Conservation (phyloP, 1,139 yeast genomes). For the Candida glucosophila region DNA sequence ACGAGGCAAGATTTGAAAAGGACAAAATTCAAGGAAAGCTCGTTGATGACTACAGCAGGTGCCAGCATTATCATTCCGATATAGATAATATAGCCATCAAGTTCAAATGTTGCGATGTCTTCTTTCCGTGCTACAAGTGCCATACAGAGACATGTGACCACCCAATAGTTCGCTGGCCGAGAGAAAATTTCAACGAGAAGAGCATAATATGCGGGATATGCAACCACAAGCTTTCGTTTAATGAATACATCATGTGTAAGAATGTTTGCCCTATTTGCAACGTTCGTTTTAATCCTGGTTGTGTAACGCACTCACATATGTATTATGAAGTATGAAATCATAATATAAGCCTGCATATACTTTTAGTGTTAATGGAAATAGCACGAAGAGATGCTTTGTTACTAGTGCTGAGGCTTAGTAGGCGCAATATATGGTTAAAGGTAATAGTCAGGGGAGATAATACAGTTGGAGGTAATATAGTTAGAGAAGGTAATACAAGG, state of each 20-base stretch:
- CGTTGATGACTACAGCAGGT: constrained; percentile 28
- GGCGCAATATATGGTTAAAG: too few species aligned
- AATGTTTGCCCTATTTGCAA: constrained; percentile 18
- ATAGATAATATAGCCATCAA: constrained; percentile 36
- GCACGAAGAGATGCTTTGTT: too few species aligned
- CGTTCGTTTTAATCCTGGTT: constrained; percentile 28
- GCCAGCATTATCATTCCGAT: constrained; percentile 26
- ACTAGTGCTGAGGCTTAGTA: too few species aligned
- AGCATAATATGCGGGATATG: constrained; percentile 35
- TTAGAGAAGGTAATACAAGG: too few species aligned
- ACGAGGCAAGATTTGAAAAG: too few species aligned
- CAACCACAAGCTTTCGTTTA: constrained; percentile 18
- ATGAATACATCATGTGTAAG: constrained; percentile 13
- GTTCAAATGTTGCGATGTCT: constrained; percentile 31
- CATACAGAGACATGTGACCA: constrained; percentile 18
- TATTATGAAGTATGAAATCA: too few species aligned
- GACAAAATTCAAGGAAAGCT: constrained; percentile 15
- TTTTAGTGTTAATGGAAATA: too few species aligned
- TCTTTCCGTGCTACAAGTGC: constrained; percentile 35
- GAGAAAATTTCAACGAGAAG: constrained; percentile 6
- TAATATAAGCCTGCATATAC: too few species aligned
- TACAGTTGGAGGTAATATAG: too few species aligned
- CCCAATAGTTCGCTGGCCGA: constrained; percentile 11
- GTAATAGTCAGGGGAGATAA: too few species aligned
- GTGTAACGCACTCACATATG: constrained; percentile 26